These are phyloP conservation scores for Euphorbia peplus DNA, from an alignment of 345 rosid genomes.

Conservation along the genomic window DNA sequence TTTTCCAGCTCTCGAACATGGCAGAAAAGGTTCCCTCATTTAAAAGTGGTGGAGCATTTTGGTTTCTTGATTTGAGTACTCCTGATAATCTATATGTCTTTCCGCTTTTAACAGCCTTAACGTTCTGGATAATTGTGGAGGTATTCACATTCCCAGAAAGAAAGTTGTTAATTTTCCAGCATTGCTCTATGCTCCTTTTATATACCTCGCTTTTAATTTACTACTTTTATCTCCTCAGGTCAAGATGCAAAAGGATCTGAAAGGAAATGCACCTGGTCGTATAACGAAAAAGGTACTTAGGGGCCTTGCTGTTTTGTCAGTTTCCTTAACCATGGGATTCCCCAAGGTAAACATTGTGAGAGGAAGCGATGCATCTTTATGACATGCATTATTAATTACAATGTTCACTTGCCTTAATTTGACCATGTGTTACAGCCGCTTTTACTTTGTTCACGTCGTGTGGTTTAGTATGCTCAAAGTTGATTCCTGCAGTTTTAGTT, in stretches of 20 bases:
- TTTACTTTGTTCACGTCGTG: no score
- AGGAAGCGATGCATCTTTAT: no score
- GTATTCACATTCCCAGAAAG: no score
- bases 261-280: slow-evolving; percentile 59
- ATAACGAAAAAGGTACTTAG: slow-evolving; percentile 57
- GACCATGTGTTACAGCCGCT: no score
- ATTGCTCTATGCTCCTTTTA: background rate
- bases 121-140: slow-evolving; percentile 80
- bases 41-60: slow-evolving; percentile 71
- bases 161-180: no score
- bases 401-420: no score
- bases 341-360: slow-evolving; percentile 52
- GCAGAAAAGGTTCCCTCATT: slow-evolving; percentile 87
- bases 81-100: slow-evolving; percentile 67
- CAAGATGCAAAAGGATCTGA: slow-evolving; percentile 89
- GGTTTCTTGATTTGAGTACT: slow-evolving; percentile 74
- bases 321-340: slow-evolving; percentile 71
- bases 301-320: slow-evolving; percentile 55
- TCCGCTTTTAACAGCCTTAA: slow-evolving; percentile 62
- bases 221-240: no score
- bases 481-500: no score
- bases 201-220: no score
- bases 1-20: slow-evolving; percentile 65
- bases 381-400: no score
- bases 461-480: no score